Percentiles rank a stretch among this genome's conserved stretches.
Conservation (phyloP, 31 red algal genomes). For the Bonnemaisonia californica region DNA sequence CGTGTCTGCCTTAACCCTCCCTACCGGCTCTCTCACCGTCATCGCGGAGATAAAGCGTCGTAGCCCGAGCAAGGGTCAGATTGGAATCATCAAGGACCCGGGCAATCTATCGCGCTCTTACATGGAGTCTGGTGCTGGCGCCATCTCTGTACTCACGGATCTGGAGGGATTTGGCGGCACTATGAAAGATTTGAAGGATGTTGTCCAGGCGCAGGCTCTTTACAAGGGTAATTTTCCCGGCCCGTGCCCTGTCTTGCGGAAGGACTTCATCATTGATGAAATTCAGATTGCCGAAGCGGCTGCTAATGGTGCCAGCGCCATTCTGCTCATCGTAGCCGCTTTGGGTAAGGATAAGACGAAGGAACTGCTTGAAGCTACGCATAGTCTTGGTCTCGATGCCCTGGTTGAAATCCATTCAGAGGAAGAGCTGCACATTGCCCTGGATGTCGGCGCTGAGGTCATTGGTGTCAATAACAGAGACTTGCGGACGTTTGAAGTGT, state of each 20-base stretch:
- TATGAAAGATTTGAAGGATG: slow-evolving; percentile 83
- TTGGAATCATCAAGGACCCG: slow-evolving; percentile 77
- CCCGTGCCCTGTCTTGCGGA: slow-evolving; percentile 90
- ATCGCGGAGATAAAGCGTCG: slow-evolving; percentile 97
- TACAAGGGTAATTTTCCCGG: slow-evolving; percentile 86
- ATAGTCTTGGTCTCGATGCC: slow-evolving; percentile 85
- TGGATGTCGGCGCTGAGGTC: slow-evolving; percentile 83
- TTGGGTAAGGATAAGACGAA: slow-evolving; percentile 69
- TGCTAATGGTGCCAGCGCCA: slow-evolving; percentile 81
- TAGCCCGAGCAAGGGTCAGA: slow-evolving; percentile 78
- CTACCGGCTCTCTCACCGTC: slow-evolving; percentile 73
- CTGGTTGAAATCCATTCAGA: slow-evolving; percentile 96
- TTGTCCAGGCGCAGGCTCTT: slow-evolving; percentile 60
- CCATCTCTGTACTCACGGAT: slow-evolving; percentile 96
- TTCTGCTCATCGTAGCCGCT: slow-evolving; percentile 94
- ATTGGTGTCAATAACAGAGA: slow-evolving; percentile 97
- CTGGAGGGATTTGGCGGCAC: slow-evolving; percentile 85
- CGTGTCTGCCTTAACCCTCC: slow-evolving; percentile 68
- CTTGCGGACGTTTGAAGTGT: slow-evolving; percentile 82
- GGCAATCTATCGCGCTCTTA: slow-evolving; percentile 71
- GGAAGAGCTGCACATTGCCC: slow-evolving; percentile 79
- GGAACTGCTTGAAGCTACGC: slow-evolving; percentile 73
- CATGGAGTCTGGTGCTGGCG: slow-evolving; percentile 84
- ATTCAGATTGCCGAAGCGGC: slow-evolving; percentile 98
- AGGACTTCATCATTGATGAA: slow-evolving; percentile 99